phyloP scores from a whole-genome alignment of 805 yeast genomes.

The Limtongia smithiae region DNA sequence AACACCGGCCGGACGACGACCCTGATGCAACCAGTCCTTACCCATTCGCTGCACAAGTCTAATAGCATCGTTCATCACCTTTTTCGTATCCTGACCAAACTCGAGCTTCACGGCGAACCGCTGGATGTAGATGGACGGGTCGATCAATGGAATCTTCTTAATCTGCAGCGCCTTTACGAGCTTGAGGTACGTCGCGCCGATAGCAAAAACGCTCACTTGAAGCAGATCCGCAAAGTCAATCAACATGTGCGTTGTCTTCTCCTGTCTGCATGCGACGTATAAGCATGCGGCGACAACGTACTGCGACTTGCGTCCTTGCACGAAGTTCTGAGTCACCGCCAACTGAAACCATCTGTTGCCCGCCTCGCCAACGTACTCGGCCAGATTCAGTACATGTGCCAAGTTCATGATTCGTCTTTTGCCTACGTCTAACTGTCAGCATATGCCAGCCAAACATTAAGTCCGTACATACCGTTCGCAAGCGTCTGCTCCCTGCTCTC shows the following conservation, averaged over 20 bases:
- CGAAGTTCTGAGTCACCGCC: slow-evolving; percentile 84
- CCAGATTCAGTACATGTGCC: slow-evolving; percentile 72
- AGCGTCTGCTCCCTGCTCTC: slow-evolving; percentile 89
- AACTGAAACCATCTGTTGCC: slow-evolving; percentile 86
- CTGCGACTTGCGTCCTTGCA: slow-evolving; percentile 94
- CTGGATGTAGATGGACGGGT: slow-evolving; percentile 89
- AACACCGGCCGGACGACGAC: slow-evolving; percentile 96
- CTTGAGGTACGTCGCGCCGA: slow-evolving; percentile 93
- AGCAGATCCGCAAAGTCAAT: slow-evolving; percentile 89
- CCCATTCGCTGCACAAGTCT: slow-evolving; percentile 86
- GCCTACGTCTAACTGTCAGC: slow-evolving; percentile 35
- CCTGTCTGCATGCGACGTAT: slow-evolving; percentile 90
- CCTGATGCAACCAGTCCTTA: slow-evolving; percentile 93
- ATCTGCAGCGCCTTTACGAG: slow-evolving; percentile 84
- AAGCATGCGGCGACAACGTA: slow-evolving; percentile 94
- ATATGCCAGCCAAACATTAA: not conserved
- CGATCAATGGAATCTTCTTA: slow-evolving; percentile 77
- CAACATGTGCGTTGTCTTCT: slow-evolving; percentile 88
- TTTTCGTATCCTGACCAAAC: slow-evolving; percentile 63
- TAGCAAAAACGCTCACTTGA: slow-evolving; percentile 86
- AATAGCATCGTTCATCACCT: slow-evolving; percentile 83
- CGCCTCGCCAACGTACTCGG: slow-evolving; percentile 79
- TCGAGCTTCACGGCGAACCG: slow-evolving; percentile 87
- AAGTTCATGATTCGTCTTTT: slow-evolving; percentile 72
- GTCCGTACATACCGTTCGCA: slow-evolving; percentile 50